phyloP scores from a whole-genome alignment of 345 rosid genomes.

The Eucalyptus tenuipes region DNA sequence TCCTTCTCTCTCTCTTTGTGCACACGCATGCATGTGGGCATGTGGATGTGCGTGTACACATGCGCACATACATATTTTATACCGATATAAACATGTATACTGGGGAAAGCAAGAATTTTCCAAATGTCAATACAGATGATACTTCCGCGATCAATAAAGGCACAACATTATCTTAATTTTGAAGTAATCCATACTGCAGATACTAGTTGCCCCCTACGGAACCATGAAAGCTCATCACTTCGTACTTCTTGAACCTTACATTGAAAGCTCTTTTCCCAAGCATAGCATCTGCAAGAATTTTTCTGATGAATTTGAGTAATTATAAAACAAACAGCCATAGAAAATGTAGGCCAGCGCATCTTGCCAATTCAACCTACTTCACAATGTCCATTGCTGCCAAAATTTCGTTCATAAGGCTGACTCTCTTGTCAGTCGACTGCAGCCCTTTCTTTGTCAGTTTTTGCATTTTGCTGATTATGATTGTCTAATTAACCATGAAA shows the following conservation, averaged over 20 bases:
- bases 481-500: slow-evolving; percentile 30
- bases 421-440: slow-evolving; percentile 90
- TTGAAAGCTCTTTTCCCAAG: slow-evolving; percentile 94
- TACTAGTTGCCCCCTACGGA: slow-evolving; percentile 64
- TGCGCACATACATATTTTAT: too few species aligned
- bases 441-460: slow-evolving; percentile 82
- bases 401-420: slow-evolving; percentile 78
- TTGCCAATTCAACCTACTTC: slow-evolving; percentile 44
- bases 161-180: neutral
- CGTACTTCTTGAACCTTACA: slow-evolving; percentile 54
- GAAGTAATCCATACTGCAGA: slow-evolving; percentile 51
- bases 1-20: too few species aligned
- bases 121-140: neutral
- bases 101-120: neutral
- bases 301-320: neutral
- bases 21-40: too few species aligned
- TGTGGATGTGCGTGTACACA: too few species aligned
- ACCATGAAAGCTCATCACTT: slow-evolving; percentile 82
- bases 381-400: slow-evolving; percentile 90
- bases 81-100: too few species aligned
- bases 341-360: neutral
- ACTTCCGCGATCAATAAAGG: neutral
- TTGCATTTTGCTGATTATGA: slow-evolving; percentile 78
- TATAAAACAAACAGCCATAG: neutral
- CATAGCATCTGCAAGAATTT: slow-evolving; percentile 56